Base-by-base conservation (phyloP, 2,329 filamentous ascomycete species). In the Aureobasidium sp. region DNA sequence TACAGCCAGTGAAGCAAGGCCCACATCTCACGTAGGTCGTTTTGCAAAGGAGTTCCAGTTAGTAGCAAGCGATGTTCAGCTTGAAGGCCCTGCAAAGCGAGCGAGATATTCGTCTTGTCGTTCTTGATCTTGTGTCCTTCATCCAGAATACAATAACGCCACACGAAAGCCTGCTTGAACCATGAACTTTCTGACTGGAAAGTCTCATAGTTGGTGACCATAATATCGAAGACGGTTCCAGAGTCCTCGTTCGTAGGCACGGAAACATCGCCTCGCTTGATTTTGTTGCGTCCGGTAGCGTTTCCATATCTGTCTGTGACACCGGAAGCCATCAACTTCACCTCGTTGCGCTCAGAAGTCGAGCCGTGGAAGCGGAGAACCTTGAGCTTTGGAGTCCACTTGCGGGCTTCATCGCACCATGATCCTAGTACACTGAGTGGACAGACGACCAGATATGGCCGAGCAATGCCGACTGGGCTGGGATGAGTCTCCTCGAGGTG, bases 1-100 rank as follows among this genome's bases (percentile, higher is more conserved):
- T 81, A 82, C 0, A 85, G 73, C 80, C 81, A 85, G 54, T 82
- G 79, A 0, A 85, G 71, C 1, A 85, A 70, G 0, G 81, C 78
- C 82, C 82, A 85, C 63, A 84, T 73, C 67, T 85, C 82, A 1
- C 73, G 71, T 0, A 85, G 70, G 60, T 85, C 81, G 63, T 85
- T 85, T 63, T 85, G 83, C 0, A 85, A 72, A 0, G 82, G 83
- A 0, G 83, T 85, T 2, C 77, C 80, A 0, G 79, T 82, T 4
- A 83, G 67, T 0, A 82, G 76, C 9, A 82, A 69, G 8, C 79
- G 78, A 62, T 76, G 78, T 52, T 82, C 78, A 0, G 80, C 74
- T 19, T 72, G 73, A 33, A 82, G 66, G 17, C 69, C 72, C 39
- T 77, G 75, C 3, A 82, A 66, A 2, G 76, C 68, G 5, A 70